Evolutionary conservation across 768 basidiomycete genomes (phyloP).

Genomic region (Tubosaeta brunneosetosa): DNA sequence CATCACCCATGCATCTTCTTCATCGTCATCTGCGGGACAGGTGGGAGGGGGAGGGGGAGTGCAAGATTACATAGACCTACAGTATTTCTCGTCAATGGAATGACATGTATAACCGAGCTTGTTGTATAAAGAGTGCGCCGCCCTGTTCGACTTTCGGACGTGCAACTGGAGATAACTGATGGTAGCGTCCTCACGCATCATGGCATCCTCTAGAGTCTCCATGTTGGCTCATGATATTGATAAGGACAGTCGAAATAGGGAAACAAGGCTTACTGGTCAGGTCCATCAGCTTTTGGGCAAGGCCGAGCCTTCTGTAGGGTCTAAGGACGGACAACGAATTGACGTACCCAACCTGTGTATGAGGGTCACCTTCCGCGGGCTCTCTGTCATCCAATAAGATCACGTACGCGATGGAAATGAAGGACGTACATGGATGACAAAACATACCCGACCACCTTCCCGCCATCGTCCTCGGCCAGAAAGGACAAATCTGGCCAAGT

Average conservation of each 20-base stretch:
- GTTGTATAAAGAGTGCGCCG: slow-evolving; percentile 20
- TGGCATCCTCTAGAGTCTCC: slow-evolving; percentile 20
- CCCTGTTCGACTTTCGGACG: slow-evolving; percentile 27
- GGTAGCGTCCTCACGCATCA: slow-evolving; percentile 11
- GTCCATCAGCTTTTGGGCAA: slow-evolving; percentile 26
- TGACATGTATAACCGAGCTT: slow-evolving; percentile 23
- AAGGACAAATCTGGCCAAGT: slow-evolving; percentile 53
- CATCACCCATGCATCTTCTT: slow-evolving; percentile 26
- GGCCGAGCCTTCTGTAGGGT: slow-evolving; percentile 27
- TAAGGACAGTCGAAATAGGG: neutral
- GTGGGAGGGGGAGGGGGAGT: neutral
- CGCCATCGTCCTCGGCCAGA: slow-evolving; percentile 46
- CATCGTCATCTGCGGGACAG: slow-evolving; percentile 20
- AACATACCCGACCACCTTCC: slow-evolving; percentile 52
- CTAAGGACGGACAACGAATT: slow-evolving; percentile 28
- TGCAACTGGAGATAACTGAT: slow-evolving; percentile 25
- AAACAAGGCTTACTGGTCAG: slow-evolving; percentile 18
- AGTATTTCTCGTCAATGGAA: slow-evolving; percentile 18
- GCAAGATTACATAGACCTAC: slow-evolving; percentile 14
- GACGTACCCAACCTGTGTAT: slow-evolving; percentile 20
- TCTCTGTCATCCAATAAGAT: slow-evolving; percentile 19
- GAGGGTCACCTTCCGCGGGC: slow-evolving; percentile 13
- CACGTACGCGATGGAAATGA: neutral
- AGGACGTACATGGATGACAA: slow-evolving; percentile 48
- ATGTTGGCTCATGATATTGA: neutral